Evolutionary conservation across 2,329 filamentous ascomycete genomes (phyloP), one percentile per base, ranked within the genome.

Genomic region (Penicillium sp.): DNA sequence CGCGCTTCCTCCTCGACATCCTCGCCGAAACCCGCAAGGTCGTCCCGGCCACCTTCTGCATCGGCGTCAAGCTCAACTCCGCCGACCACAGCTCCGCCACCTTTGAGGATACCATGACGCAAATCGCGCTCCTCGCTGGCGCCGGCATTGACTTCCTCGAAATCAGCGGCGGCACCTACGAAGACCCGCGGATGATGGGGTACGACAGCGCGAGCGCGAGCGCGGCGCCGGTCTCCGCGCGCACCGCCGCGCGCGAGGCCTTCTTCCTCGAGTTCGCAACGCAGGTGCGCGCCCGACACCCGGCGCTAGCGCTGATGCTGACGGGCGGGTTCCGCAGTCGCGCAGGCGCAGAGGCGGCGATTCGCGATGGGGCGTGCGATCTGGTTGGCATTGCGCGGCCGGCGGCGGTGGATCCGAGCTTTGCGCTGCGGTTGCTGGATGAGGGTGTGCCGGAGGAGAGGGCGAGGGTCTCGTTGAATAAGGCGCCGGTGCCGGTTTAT

Each of bases 241-340:
- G 70, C 4, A 80, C 79, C 1, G 63, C 65, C 9, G 72, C 72
- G 0, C 73, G 82, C 6, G 82, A 86, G 51, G 79, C 81, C 0
- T 86, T 83, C 68, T 86, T 87, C 64, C 67, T 85, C 1, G 77
- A 84, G 31, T 86, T 85, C 47, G 78, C 79, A 0, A 63, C 68
- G n/a, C 64, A 69, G 7, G 72, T 78, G 21, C 71, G 77, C 18
- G 53, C 57, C 4, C 60, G 64, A 16, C 70, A 76, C 39, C 69
- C 72, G 0, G 47, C 63, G 3, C 59, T 76, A 0, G 62, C 72
- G 0, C 58, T 80, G 20, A 75, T 80, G 67, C 71, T 85, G 3
- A 84, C 79, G 0, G 81, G 82, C 3, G 82, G 81, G 0, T 83
- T 86, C 59, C 72, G 79, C 1, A 76, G 72, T 0, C 63, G 74